Conservation (phyloP, 352 stramenopile genomes). For the Phytophthora quininea region DNA sequence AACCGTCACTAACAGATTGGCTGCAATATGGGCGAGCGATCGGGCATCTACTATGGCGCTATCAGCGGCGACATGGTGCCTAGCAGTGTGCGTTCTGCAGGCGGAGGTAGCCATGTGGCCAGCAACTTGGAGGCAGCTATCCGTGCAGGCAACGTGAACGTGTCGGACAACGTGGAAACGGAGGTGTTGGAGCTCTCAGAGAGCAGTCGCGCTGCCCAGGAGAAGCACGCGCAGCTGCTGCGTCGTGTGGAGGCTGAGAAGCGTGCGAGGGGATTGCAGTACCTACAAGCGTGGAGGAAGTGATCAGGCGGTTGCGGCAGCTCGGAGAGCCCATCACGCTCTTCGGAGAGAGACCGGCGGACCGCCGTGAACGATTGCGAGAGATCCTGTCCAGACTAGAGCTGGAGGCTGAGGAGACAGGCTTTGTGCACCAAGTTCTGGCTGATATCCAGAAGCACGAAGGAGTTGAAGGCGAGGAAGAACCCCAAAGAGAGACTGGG, state of each 20-base stretch:
- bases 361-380: conserved; percentile 93
- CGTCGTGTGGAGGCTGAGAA: conserved; percentile 92
- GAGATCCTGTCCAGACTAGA: conserved; percentile 87
- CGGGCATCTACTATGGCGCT: conserved; percentile 85
- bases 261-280: conserved; percentile 90
- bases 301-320: conserved; percentile 89
- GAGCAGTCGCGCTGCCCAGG: conserved; percentile 81
- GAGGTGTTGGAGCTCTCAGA: conserved; percentile 87
- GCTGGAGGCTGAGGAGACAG: conserved; percentile 72
- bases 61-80: conserved; percentile 61
- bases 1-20: too few relatives aligned
- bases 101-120: conserved; percentile 6
- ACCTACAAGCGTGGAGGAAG: conserved; percentile 92
- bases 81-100: conserved; percentile 38
- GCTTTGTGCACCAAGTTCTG: conserved; percentile 65
- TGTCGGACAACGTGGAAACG: conserved; percentile 73
- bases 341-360: conserved; percentile 95
- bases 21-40: conserved; percentile 62
- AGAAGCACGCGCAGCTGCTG: conserved; percentile 89
- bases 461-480: conserved; percentile 2
- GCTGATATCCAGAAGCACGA: conserved; percentile 55
- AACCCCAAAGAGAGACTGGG: conserved; percentile 9
- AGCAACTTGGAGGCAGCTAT: conserved; percentile 73
- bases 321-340: conserved; percentile 93
- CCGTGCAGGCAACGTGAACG: conserved; percentile 84